phyloP scores from a whole-genome alignment of 805 yeast species.

The Pichia phayaonensis region DNA sequence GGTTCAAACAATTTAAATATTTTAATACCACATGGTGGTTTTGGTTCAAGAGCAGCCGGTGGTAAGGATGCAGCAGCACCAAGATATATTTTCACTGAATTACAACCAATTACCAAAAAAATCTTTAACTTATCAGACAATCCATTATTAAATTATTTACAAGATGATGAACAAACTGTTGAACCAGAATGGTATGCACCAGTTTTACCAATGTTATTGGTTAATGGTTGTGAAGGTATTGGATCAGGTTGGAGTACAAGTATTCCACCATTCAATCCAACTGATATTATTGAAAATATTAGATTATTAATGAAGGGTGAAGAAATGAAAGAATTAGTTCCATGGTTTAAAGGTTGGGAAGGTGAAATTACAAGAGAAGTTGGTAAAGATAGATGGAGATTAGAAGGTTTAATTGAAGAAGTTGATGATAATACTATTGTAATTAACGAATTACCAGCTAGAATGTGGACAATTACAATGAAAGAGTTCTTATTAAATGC shows the following conservation, averaged over 20 bases:
- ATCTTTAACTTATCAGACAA: constrained; percentile 77
- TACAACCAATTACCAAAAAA: constrained; percentile 64
- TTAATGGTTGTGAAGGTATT: constrained; percentile 95
- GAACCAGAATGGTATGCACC: constrained; percentile 97
- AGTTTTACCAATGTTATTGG: constrained; percentile 87
- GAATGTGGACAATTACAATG: constrained; percentile 86
- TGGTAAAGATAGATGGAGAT: constrained; percentile 60
- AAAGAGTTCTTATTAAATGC: constrained; percentile 78
- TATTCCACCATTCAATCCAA: constrained; percentile 85
- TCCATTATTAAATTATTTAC: constrained; percentile 67
- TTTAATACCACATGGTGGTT: constrained; percentile 86
- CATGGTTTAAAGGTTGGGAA: constrained; percentile 96
- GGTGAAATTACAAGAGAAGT: constrained; percentile 60
- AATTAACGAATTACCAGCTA: constrained; percentile 88
- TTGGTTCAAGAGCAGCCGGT: constrained; percentile 93
- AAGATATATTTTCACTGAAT: constrained; percentile 88
- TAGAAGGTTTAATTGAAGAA: constrained; percentile 76
- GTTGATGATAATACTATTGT: constrained; percentile 73
- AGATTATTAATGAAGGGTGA: constrained; percentile 67
- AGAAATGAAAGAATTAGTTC: constrained; percentile 63
- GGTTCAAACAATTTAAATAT: constrained; percentile 87
- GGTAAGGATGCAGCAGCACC: constrained; percentile 99
- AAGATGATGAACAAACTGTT: constrained; percentile 88
- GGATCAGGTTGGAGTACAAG: constrained; percentile 98
- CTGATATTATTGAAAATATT: constrained; percentile 70